phyloP scores from a whole-genome alignment of 2,329 filamentous ascomycete species.

The Cladorrhinum sp. region DNA sequence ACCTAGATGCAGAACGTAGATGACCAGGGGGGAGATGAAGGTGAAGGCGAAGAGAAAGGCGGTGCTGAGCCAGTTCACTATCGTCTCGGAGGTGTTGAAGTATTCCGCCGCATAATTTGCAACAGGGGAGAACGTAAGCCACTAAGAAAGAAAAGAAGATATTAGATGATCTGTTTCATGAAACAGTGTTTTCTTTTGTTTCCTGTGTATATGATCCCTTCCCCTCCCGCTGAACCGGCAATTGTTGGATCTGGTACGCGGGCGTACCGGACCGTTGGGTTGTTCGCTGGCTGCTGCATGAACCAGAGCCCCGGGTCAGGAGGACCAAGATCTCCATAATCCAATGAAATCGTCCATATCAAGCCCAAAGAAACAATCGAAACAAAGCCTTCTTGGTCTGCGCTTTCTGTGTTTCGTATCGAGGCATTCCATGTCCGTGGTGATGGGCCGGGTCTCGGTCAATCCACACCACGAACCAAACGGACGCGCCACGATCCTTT shows the following conservation, averaged over 20 bases:
- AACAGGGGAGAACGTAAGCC: slow-evolving; percentile 88
- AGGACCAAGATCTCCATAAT: background rate
- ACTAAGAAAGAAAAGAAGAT: slow-evolving; percentile 48
- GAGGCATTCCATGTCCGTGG: background rate
- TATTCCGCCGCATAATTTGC: slow-evolving; percentile 70
- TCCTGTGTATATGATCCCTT: background rate
- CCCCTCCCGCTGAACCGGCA: background rate
- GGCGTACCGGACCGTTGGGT: background rate
- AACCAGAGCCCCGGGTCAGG: background rate
- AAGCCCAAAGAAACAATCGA: background rate
- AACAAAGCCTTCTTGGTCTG: background rate
- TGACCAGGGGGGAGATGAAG: slow-evolving; percentile 65
- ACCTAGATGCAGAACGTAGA: slow-evolving; percentile 76
- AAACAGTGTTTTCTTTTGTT: background rate
- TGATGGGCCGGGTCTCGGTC: background rate
- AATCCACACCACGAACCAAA: background rate
- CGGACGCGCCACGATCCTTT: background rate
- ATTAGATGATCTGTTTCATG: slow-evolving; percentile 7
- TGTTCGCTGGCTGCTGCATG: background rate
- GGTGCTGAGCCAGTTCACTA: slow-evolving; percentile 91
- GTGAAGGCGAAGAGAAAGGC: slow-evolving; percentile 84
- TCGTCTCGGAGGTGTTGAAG: slow-evolving; percentile 69
- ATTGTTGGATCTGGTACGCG: background rate
- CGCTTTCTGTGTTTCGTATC: background rate
- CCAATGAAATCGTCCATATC: background rate